Evolutionary conservation across 768 basidiomycete species (phyloP), one percentile per base, ranked within the genome.

Genomic region (Lentinula lateritia): DNA sequence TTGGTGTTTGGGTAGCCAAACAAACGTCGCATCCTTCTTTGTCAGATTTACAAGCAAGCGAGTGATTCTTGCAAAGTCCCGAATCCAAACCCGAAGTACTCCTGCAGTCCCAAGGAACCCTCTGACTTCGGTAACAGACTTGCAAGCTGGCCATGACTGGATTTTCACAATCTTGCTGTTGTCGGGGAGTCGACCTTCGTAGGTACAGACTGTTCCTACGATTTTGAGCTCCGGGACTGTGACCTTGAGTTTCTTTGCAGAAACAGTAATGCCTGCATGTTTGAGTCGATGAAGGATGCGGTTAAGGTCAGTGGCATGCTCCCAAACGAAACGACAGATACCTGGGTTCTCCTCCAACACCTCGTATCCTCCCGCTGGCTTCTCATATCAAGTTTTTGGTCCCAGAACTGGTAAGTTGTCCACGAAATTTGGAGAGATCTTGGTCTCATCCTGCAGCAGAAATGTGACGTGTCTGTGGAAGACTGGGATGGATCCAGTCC

Each of bases 281-380:
- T 63, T 0, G 67, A 52, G 41, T 48, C 46, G 16, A 23, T 48
- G 46, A 23, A 48, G 46, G 8, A 48, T n/a, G 8, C 46, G 16
- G 9, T 78, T 68, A 10, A 75, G 52, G 53, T 71, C 66, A 0
- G 39, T 6, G 1, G 71, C 68, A 59, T 77, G 72, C 55, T 78
- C 73, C 68, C 72, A 78, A 5, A 80, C 69, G 38, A 78, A 79
- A 0, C 66, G 50, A 6, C 66, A 46, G 34, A 70, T 70, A 32
- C 58, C 65, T 3, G 28, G 28, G 28, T 28, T 28, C 3, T 28
- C 28, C 28, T 28, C 28, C 28, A 28, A 3, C 28, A 45, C 23
- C 39, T 67, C 67, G 2, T 66, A 66, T 0, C 46, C 16, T 0
- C 73, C 69, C 15, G 72, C 63, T 2, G 6, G 2, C 0, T 63